These are phyloP conservation scores for Zasmidium citrigriseum DNA, from an alignment of 2,329 filamentous ascomycete genomes.

Conservation along the genomic window DNA sequence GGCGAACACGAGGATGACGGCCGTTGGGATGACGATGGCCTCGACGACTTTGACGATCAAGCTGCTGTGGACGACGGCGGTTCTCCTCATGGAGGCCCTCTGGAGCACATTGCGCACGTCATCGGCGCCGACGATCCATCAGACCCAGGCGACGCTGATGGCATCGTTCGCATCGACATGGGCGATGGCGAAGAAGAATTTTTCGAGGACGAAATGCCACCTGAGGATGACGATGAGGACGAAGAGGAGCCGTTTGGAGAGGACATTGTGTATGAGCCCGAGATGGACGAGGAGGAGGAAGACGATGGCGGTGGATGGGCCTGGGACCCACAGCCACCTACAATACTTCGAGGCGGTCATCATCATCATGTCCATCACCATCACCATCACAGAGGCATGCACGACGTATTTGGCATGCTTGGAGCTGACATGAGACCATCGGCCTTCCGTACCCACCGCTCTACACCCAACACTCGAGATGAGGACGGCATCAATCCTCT, in stretches of 20 bases:
- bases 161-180: slow-evolving; percentile 39
- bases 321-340: slow-evolving; percentile 25
- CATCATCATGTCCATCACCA: slow-evolving; percentile 31
- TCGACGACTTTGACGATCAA: slow-evolving; percentile 42
- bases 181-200: slow-evolving; percentile 51
- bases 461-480: slow-evolving; percentile 47
- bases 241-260: slow-evolving; percentile 72
- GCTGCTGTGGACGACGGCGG: slow-evolving; percentile 50
- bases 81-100: slow-evolving; percentile 33
- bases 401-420: slow-evolving; percentile 32
- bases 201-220: slow-evolving; percentile 60
- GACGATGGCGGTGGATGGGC: slow-evolving; percentile 31
- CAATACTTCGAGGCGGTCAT: slow-evolving; percentile 19
- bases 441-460: slow-evolving; percentile 17
- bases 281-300: slow-evolving; percentile 43
- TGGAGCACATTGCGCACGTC: slow-evolving; percentile 43
- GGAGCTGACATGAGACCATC: slow-evolving; percentile 22
- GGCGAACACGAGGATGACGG: slow-evolving; percentile 51
- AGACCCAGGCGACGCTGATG: slow-evolving; percentile 38
- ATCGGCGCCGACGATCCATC: slow-evolving; percentile 36
- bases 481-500: slow-evolving; percentile 89
- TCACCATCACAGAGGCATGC: slow-evolving; percentile 23
- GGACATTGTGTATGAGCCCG: slow-evolving; percentile 60
- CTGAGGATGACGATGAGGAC: slow-evolving; percentile 54
- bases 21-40: slow-evolving; percentile 45